Evolutionary conservation across 177 flowering plant species (phyloP).

Genomic region (Vitis hybrid): DNA sequence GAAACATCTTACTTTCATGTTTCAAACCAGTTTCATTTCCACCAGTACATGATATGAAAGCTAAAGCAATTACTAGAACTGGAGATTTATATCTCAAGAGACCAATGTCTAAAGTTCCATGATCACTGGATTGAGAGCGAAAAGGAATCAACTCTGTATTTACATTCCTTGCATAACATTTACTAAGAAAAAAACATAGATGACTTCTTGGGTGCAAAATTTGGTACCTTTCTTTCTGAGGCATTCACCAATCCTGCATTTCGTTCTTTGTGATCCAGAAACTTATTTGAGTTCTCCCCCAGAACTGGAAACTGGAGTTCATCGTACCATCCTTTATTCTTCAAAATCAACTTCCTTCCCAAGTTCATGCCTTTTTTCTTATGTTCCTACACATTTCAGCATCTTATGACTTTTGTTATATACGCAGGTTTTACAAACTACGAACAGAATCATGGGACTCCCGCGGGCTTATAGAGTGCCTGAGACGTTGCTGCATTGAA

Average conservation of each 20-base stretch:
- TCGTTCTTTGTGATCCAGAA: background rate
- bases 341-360: background rate
- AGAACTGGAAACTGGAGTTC: background rate
- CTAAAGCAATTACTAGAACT: too few species aligned
- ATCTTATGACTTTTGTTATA: background rate
- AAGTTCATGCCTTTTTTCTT: background rate
- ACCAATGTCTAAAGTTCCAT: too few species aligned
- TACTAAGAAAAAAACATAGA: background rate
- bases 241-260: background rate
- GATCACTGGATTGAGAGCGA: too few species aligned
- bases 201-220: background rate
- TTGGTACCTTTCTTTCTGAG: background rate
- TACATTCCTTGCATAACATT: background rate
- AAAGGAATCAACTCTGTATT: background rate
- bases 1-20: too few species aligned
- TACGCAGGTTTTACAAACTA: too few species aligned
- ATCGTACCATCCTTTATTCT: background rate
- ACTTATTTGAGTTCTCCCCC: background rate
- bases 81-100: too few species aligned
- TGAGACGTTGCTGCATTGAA: too few species aligned
- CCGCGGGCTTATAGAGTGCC: too few species aligned
- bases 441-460: background rate
- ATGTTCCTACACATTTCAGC: background rate
- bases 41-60: too few species aligned
- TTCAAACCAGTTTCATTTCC: too few species aligned